These are phyloP conservation scores for Penicillium dipodomyicola DNA, from an alignment of 495 filamentous ascomycete species.

Conservation along the genomic window DNA sequence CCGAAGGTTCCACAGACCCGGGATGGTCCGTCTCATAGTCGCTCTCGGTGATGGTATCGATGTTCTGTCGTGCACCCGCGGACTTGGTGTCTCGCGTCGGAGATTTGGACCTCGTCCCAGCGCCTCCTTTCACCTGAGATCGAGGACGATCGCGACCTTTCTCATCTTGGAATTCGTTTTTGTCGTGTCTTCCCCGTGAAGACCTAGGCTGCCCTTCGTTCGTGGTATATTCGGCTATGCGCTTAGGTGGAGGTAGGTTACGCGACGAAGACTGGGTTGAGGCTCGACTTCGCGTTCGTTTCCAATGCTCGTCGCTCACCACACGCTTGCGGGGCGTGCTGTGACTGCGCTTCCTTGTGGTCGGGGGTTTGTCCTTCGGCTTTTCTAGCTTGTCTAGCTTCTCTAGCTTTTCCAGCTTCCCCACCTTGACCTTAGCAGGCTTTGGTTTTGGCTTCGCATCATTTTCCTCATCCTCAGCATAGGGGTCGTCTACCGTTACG, in stretches of 20 bases:
- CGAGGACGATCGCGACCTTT: conserved; percentile 15
- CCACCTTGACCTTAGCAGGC: conserved; percentile 26
- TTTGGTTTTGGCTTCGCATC: conserved; percentile 28
- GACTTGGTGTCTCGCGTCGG: conserved; percentile 18
- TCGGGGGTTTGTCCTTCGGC: conserved; percentile 13
- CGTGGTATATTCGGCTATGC: conserved; percentile 43
- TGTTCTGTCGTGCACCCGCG: conserved; percentile 14
- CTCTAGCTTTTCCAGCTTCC: conserved; percentile 18
- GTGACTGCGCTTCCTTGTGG: conserved; percentile 40
- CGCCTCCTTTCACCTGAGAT: conserved; percentile 8
- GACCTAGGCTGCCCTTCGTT: conserved; percentile 32
- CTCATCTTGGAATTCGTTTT: conserved; percentile 24
- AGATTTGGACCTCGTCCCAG: conserved; percentile 1
- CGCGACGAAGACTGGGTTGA: conserved; percentile 47
- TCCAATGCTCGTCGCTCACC: conserved; percentile 78
- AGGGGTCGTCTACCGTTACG: conserved; percentile 47
- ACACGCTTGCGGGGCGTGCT: conserved; percentile 72
- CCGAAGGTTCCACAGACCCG: conserved; percentile 18
- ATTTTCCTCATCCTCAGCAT: conserved; percentile 40
- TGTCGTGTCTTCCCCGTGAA: conserved; percentile 21
- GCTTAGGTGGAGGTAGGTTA: conserved; percentile 52
- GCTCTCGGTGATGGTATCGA: conserved; percentile 24
- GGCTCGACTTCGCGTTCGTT: conserved; percentile 44
- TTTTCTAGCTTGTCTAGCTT: conserved; percentile 21
- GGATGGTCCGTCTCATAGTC: conserved; percentile 25